A percentile compares a stretch with the other conserved stretches of the same genome.
phyloP scores from a whole-genome alignment of 176 grass and related monocot genomes.

The Oropetium thomaeum region DNA sequence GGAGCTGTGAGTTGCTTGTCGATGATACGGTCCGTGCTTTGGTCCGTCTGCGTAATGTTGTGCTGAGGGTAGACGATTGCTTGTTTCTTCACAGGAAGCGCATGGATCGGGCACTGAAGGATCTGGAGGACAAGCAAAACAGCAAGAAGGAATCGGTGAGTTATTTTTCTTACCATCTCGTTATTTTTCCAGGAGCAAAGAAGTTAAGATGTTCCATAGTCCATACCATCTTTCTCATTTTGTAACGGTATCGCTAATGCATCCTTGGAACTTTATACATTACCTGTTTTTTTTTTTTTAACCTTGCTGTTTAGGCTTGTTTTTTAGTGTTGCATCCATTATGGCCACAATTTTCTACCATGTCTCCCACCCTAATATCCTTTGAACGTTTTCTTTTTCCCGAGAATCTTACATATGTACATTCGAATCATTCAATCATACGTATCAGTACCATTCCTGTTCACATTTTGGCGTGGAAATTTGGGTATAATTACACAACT shows the following conservation, averaged over 20 bases:
- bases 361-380: background rate
- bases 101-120: slow-evolving; percentile 70
- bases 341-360: background rate
- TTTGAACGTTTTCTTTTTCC: background rate
- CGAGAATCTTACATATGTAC: background rate
- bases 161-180: background rate
- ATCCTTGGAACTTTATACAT: background rate
- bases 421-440: background rate
- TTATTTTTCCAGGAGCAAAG: background rate
- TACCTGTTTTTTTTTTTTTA: background rate
- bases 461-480: background rate
- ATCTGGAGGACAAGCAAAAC: slow-evolving; percentile 94
- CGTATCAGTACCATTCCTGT: background rate
- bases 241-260: background rate
- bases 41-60: background rate
- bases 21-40: slow-evolving; percentile 1
- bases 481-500: background rate
- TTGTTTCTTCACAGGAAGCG: slow-evolving; percentile 61
- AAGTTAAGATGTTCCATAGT: no score
- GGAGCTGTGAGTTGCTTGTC: slow-evolving; percentile 67
- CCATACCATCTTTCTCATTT: background rate
- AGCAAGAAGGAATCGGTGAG: slow-evolving; percentile 95
- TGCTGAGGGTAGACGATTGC: slow-evolving; percentile 13
- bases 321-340: background rate
- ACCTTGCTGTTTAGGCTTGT: background rate